Evolutionary conservation across 208 protist species (phyloP).

Genomic region (Trypanosomatidae sp.): DNA sequence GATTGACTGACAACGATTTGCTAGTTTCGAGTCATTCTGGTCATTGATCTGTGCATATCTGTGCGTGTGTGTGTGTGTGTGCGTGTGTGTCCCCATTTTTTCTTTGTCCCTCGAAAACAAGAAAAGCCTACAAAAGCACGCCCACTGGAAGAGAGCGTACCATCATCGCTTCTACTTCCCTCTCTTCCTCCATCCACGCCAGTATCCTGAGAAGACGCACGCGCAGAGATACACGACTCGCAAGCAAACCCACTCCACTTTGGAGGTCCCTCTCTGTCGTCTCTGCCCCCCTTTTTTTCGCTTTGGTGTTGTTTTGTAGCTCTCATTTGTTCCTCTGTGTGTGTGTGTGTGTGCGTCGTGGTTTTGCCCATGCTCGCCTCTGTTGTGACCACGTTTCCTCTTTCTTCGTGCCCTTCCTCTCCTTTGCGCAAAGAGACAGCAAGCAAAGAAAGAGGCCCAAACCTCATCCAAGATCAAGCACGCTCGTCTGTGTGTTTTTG

Average conservation of each 20-base stretch:
- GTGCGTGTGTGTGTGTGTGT: not conserved
- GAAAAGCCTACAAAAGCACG: not conserved
- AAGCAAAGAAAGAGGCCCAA: not conserved
- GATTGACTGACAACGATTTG: not conserved
- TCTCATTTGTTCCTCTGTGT: constrained; percentile 5
- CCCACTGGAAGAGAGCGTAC: not conserved
- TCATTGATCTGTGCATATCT: not conserved
- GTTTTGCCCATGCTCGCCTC: not conserved
- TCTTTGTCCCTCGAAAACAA: not conserved
- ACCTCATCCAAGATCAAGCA: no score
- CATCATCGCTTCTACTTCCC: not conserved
- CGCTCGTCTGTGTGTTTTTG: not conserved
- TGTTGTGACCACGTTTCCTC: not conserved
- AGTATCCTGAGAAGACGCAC: not conserved
- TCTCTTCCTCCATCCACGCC: not conserved
- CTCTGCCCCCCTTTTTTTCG: not conserved
- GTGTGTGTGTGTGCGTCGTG: not conserved
- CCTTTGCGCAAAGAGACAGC: not conserved
- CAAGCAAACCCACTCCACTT: no score
- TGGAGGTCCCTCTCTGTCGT: not conserved
- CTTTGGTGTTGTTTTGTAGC: not conserved
- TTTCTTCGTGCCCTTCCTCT: not conserved
- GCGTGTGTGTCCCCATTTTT: not conserved
- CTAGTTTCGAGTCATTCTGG: not conserved
- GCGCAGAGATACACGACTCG: not conserved